Evolutionary conservation across 768 basidiomycete genomes (phyloP), one percentile per base, ranked within the genome.

Genomic region (Lactarius hengduanensis): DNA sequence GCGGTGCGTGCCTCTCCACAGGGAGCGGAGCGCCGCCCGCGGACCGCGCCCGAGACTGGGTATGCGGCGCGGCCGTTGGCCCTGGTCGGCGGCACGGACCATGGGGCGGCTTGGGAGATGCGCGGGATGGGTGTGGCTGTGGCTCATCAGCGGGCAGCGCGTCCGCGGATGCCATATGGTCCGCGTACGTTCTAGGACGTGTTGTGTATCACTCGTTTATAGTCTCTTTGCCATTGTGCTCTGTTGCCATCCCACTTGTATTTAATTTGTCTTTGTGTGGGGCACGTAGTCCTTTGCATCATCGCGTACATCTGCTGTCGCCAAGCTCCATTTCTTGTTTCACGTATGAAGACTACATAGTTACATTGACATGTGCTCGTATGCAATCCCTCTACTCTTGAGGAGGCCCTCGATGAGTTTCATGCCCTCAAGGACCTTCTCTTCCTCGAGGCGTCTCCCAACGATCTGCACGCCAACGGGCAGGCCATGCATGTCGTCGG

Each of bases 371-470:
- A 41, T 45, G 22, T 65, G 62, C 10, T 40, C 10, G 22, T 69
- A 66, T 9, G 57, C 59, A 15, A 34, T 55, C 20, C 62, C 62
- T 4, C 55, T 34, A 38, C 38, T 30, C 45, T 43, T 62, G 57
- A 69, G 58, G 28, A 70, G 59, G 16, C 70, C 40, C 61, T 85
- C 78, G 57, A 89, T 77, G 7, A 90, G 79, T 70, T 84, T 83
- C 85, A 90, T 89, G 2, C 84, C 87, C 71, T 86, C 84, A 8
- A 91, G 68, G 2, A 89, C 88, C 71, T 86, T 86, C 75, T 92
- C 90, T 75, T 91, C 90, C 73, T 89, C 86, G 47, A 89, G 79
- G 50, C 85, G 77, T 55, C 81, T 76, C 1, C 87, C 88, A 1
- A 84, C 80, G 38, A 91, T 74, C 72, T 91, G 88, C 13, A 90